phyloP scores from a whole-genome alignment of 176 grass and related monocot species.

The Oryza glaberrima region DNA sequence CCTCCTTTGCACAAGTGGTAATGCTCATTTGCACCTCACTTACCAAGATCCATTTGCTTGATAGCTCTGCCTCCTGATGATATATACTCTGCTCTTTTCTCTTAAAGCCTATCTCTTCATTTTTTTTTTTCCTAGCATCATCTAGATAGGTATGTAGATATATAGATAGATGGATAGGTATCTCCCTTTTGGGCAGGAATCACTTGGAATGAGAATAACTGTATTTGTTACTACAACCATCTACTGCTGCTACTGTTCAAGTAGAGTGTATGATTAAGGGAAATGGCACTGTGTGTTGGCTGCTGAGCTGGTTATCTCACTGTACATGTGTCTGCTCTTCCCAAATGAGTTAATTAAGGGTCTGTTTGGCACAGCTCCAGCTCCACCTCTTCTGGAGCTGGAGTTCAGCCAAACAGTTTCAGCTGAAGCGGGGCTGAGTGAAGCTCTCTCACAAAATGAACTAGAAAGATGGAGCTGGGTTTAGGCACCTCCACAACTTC shows the following conservation, averaged over 20 bases:
- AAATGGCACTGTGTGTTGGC: not conserved
- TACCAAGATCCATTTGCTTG: not conserved
- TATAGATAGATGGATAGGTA: slow-evolving; percentile 21
- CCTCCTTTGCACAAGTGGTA: slow-evolving; percentile 23
- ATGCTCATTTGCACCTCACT: slow-evolving; percentile 15
- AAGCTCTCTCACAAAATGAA: too few relatives aligned
- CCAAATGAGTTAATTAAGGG: not conserved
- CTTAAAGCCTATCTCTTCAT: slow-evolving; percentile 5
- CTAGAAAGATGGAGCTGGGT: too few relatives aligned
- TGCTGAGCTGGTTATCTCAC: not conserved
- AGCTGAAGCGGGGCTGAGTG: too few relatives aligned
- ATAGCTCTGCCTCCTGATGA: not conserved
- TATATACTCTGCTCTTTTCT: not conserved
- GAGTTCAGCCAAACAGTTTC: too few relatives aligned
- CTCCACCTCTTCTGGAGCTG: too few relatives aligned
- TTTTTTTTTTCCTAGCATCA: not conserved
- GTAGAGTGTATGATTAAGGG: not conserved
- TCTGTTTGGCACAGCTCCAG: too few relatives aligned
- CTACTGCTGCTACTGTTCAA: not conserved
- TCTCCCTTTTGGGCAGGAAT: slow-evolving; percentile 17
- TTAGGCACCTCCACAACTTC: too few relatives aligned
- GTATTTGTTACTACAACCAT: not conserved
- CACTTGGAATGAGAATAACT: slow-evolving; percentile 11
- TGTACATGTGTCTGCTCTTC: not conserved
- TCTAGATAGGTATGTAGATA: not conserved